Percentiles rank a stretch among this genome's conserved stretches.
Conservation (phyloP, 2,329 filamentous ascomycete genomes). For the Pseudogymnoascus sp. region DNA sequence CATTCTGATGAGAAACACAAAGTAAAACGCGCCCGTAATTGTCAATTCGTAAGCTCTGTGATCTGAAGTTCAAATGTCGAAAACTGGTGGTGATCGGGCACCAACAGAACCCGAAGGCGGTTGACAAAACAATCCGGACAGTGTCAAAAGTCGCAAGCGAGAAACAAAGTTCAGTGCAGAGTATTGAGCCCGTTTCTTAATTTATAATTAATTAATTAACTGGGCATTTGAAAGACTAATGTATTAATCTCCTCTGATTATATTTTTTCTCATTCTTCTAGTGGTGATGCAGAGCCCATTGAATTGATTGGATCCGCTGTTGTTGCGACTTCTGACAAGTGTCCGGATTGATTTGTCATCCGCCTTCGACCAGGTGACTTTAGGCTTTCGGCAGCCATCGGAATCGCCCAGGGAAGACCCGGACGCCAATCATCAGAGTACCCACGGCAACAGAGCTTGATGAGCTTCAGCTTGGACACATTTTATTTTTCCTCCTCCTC, state of each 20-base stretch:
- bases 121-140: too few relatives aligned
- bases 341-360: too few relatives aligned
- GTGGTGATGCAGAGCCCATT: too few relatives aligned
- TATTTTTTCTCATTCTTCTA: too few relatives aligned
- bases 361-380: neutral
- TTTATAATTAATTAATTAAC: too few relatives aligned
- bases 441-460: neutral
- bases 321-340: too few relatives aligned
- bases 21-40: neutral
- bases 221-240: too few relatives aligned
- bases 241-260: too few relatives aligned
- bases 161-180: too few relatives aligned
- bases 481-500: neutral
- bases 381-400: neutral
- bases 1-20: neutral
- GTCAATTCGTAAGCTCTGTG: neutral
- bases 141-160: too few relatives aligned
- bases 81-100: neutral
- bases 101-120: neutral
- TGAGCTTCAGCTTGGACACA: neutral
- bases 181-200: too few relatives aligned
- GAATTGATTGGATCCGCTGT: too few relatives aligned
- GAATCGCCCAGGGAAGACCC: neutral
- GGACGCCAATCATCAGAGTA: neutral
- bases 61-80: neutral